Base-by-base conservation (phyloP, 805 yeast genomes). In the Candida namnaoensis region DNA sequence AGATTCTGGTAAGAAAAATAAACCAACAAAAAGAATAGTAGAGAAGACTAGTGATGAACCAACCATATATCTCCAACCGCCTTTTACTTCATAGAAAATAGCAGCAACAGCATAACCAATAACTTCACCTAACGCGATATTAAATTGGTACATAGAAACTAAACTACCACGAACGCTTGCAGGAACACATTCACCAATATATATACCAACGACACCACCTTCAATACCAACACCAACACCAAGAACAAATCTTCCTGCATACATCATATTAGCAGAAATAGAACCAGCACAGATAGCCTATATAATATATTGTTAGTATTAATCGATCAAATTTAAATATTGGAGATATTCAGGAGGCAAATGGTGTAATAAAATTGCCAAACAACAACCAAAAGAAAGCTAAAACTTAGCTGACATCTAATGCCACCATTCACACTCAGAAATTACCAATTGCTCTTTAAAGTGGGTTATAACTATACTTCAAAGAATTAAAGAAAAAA, bases 151-250 rank as follows among this genome's bases (percentile, higher is more conserved):
- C 57, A 78, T 53, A 2, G 84, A 76, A 23, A 78, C 84, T 38
- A 79, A 58, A 44, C 69, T 71, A 49, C 85, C 85, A 48, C 85
- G 68, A 26, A 72, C 67, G n/a, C 55, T 54, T 1, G 80, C 69
- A 9, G 82, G 82, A 27, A 74, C 77, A 41, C 74, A 71, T 52
- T 80, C 85, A 25, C 81, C 69, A 41, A 78, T 74, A 52, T 78
- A 79, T 41, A 76, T 71, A 50, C 80, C 79, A 47, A 79, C 80
- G 52, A 76, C 70, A 37, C 80, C 82, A 54, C 82, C 80, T 58
- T 78, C 84, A 37, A 78, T 67, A 45, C 86, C 86, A 41, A 79
- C 73, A 51, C 84, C 85, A 34, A 76, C 58, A 45, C 86, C 86
- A 33, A 79, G 61, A 41, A 78, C 53, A 48, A 78, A 72, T 52